These are phyloP conservation scores for Penicillium sp. DNA, from an alignment of 2,329 filamentous ascomycete genomes.

Conservation along the genomic window DNA sequence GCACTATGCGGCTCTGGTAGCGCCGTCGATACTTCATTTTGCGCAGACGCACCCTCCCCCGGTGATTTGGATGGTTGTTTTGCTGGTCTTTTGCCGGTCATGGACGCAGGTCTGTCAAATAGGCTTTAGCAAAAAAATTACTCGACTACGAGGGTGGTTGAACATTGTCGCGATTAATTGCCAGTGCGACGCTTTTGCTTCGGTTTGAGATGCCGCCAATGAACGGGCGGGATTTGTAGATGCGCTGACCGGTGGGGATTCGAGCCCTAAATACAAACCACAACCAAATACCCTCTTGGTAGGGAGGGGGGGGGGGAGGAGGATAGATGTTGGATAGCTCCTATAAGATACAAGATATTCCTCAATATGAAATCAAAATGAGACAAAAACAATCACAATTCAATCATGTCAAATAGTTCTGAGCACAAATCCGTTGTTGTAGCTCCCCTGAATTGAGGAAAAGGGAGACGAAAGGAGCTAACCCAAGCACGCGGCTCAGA, in stretches of 20 bases:
- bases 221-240: slow-evolving; percentile 22
- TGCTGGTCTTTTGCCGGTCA: slow-evolving; percentile 24
- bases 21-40: slow-evolving; percentile 17
- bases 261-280: slow-evolving; percentile 17
- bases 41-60: slow-evolving; percentile 13
- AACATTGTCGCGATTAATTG: slow-evolving; percentile 13
- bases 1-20: slow-evolving; percentile 24
- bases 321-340: background rate
- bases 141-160: slow-evolving; percentile 8
- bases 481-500: background rate
- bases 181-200: slow-evolving; percentile 25
- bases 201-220: slow-evolving; percentile 30
- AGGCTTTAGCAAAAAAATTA: slow-evolving; percentile 4
- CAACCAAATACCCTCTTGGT: background rate
- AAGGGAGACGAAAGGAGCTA: background rate
- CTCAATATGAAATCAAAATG: background rate
- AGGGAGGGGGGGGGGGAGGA: background rate
- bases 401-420: background rate
- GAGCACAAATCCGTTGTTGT: background rate
- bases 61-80: slow-evolving; percentile 18
- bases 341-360: background rate
- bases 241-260: slow-evolving; percentile 24
- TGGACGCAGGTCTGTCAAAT: slow-evolving; percentile 18
- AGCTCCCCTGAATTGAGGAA: background rate
- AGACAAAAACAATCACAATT: background rate